These are phyloP conservation scores for Pseudotsuga menziesii DNA, from an alignment of 75 land plant species.

Conservation along the genomic window DNA sequence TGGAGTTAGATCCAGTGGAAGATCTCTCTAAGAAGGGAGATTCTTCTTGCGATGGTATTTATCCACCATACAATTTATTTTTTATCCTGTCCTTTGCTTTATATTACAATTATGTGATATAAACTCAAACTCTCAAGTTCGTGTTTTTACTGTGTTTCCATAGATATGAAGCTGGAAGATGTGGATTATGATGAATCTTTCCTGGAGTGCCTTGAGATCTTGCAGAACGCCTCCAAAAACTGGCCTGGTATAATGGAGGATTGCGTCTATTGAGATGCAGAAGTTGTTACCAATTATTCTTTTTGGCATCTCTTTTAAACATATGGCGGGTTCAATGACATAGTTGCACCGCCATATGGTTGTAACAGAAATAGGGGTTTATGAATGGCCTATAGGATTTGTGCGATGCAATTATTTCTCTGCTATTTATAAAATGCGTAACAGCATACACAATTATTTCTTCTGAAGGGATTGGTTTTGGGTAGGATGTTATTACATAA, in stretches of 20 bases:
- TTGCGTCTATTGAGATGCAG: no score
- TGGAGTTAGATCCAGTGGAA: neutral
- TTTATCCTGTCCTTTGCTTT: neutral
- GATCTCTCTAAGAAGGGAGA: neutral
- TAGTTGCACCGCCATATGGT: conserved; percentile 1
- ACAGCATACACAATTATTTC: no score
- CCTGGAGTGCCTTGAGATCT: neutral
- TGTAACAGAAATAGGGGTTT: neutral
- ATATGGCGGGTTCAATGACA: neutral
- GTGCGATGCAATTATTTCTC: no score
- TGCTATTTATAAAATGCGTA: no score
- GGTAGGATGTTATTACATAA: no score
- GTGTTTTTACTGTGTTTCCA: neutral
- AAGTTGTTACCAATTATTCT: neutral
- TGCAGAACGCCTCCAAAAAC: neutral
- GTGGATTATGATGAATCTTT: neutral
- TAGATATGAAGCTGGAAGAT: neutral
- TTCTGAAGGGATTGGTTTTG: no score
- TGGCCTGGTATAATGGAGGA: neutral
- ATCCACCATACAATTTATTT: no score
- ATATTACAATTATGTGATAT: neutral
- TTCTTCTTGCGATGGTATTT: neutral
- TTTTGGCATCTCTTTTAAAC: neutral
- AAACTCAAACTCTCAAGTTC: neutral
- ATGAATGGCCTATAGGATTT: no score